Evolutionary conservation across 345 rosid species (phyloP), one percentile per base, ranked within the genome.

Genomic region (Cardamine occulta): DNA sequence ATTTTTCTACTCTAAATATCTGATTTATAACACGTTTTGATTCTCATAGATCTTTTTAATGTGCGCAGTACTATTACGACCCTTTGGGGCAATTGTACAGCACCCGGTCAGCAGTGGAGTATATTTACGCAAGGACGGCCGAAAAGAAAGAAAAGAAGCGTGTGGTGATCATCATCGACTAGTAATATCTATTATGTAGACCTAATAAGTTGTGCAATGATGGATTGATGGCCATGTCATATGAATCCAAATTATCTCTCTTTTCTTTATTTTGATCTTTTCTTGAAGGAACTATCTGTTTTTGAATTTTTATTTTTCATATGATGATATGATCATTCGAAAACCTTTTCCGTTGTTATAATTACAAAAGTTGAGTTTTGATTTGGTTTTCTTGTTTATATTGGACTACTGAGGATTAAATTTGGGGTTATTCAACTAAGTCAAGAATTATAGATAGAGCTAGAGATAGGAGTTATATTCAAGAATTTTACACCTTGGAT

Each of bases 31-130:
- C 14, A 11, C 3, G 11, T 35, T 49, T 61, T 49, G 39, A 51
- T 28, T 37, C 21, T 19, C 24, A 1, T 63, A 1, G 52, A 3
- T 40, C 4, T 13, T 55, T 42, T 65, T 1, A 40, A 19, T 48
- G 44, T 68, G 56, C 74, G 56, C 74, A 75, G 79, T 75, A 75
- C 45, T 75, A 17, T 31, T 75, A 60, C 28, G 79, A 75, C 29
- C 74, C 74, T 19, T 0, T 1, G n/a, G 74, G 79, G 21, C 54
- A 60, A 21, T 6, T 39, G 39, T 68, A 68, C 52, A 4, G 1
- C 7, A 29, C 45, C 11, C 7, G 55, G 8, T 10, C 23, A 1
- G 11, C 31, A 52, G 74, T 75, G 68, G 68, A 68, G 14, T 6
- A 4, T 2, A 32, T 60, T 2, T 60, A 4, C 2, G 37, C 28